Percentiles rank a stretch among this genome's conserved stretches.
Conservation (phyloP, 352 stramenopile genomes). For the Thraustochytrium striatum region DNA sequence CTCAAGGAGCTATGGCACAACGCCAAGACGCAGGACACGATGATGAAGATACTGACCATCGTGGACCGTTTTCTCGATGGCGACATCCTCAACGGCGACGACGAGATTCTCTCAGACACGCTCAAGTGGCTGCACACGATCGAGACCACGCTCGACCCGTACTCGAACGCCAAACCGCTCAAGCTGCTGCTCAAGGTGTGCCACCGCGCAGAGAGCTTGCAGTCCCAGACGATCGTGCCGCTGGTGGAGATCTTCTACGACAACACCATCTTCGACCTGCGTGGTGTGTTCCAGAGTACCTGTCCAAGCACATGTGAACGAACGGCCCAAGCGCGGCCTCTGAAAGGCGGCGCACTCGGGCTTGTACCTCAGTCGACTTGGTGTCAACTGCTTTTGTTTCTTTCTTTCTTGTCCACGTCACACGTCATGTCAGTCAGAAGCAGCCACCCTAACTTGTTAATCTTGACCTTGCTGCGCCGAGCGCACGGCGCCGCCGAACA, state of each 20-base stretch:
- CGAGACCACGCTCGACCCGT: slow-evolving; percentile 29
- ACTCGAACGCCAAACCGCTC: slow-evolving; percentile 23
- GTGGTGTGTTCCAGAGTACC: not conserved
- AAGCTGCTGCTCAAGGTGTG: slow-evolving; percentile 43
- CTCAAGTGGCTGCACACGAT: slow-evolving; percentile 31
- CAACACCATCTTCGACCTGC: slow-evolving; percentile 21
- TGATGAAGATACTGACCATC: slow-evolving; percentile 35
- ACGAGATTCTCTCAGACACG: not conserved
- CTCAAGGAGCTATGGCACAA: slow-evolving; percentile 32
- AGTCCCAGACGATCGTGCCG: slow-evolving; percentile 35
- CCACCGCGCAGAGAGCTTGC: slow-evolving; percentile 42
- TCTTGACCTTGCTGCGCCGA: too few species aligned
- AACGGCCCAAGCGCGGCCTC: too few species aligned
- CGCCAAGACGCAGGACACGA: slow-evolving; percentile 30
- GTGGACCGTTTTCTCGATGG: slow-evolving; percentile 35
- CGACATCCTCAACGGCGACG: slow-evolving; percentile 31
- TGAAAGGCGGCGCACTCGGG: too few species aligned
- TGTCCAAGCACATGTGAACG: too few species aligned
- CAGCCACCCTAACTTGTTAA: too few species aligned
- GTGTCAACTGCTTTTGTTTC: too few species aligned
- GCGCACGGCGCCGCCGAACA: too few species aligned
- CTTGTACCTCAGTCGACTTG: too few species aligned
- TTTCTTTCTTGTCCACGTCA: too few species aligned
- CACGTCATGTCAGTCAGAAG: too few species aligned
- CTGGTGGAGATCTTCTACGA: slow-evolving; percentile 42